Conservation (phyloP, 257 asterid genomes). For the Salvia hispanica region DNA sequence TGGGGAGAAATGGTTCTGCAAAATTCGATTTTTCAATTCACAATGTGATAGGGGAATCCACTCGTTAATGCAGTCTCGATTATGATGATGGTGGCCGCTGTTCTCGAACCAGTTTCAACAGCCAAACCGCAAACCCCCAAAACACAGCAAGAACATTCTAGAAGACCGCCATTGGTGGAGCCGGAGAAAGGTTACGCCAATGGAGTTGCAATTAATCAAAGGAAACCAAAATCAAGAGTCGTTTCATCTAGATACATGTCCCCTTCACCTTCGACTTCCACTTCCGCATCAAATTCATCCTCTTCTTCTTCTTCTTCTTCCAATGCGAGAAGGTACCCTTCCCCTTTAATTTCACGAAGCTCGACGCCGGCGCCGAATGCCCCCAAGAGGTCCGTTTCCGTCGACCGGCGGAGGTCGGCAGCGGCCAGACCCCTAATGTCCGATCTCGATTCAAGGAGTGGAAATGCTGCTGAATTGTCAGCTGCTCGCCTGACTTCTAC, state of each 20-base stretch:
- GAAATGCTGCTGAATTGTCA: conserved; percentile 58
- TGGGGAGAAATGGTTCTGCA: conserved; percentile 41
- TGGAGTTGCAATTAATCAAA: conserved; percentile 51
- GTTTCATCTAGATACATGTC: conserved; percentile 90
- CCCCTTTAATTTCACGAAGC: conserved; percentile 66
- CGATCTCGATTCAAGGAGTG: conserved; percentile 59
- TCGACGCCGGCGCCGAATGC: conserved; percentile 48
- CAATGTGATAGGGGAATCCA: conserved; percentile 63
- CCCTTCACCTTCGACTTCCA: conserved; percentile 74
- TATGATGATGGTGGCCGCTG: conserved; percentile 88
- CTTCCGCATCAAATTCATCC: conserved; percentile 73
- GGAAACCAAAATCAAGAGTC: conserved; percentile 70
- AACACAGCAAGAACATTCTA: conserved; percentile 47
- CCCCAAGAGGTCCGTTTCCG: conserved; percentile 85
- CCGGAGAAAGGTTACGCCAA: conserved; percentile 70
- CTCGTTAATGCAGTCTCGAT: conserved; percentile 32
- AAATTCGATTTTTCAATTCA: conserved; percentile 33
- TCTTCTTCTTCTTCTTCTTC: conserved; percentile 54
- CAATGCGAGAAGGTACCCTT: conserved; percentile 73
- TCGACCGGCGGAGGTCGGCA: conserved; percentile 68
- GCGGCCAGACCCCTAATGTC: conserved; percentile 57
- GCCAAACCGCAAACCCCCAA: conserved; percentile 50
- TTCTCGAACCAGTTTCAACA: conserved; percentile 75
- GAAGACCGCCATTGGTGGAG: conserved; percentile 76
- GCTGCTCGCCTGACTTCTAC: conserved; percentile 85